Percentiles rank a stretch among this genome's conserved stretches.
These are phyloP conservation scores for Phytophthora tentaculata DNA, from an alignment of 352 stramenopile species.

Conservation along the genomic window DNA sequence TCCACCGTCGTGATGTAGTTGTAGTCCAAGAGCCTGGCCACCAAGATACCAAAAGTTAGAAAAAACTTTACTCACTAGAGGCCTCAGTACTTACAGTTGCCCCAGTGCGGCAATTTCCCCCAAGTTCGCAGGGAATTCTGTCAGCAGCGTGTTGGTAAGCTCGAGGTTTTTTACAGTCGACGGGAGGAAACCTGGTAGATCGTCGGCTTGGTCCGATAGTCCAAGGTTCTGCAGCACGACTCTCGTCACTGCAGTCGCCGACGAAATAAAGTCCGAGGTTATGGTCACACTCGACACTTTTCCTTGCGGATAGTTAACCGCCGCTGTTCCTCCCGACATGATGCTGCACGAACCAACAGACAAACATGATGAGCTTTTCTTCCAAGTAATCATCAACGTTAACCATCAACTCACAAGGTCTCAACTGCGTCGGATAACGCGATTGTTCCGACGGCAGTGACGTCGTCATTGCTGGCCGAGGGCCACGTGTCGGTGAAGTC, in stretches of 20 bases:
- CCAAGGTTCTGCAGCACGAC: constrained; percentile 44
- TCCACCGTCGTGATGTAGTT: constrained; percentile 12
- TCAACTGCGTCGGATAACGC: constrained; percentile 25
- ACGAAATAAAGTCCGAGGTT: constrained; percentile 25
- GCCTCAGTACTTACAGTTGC: constrained; percentile 3
- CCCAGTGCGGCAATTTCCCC: not conserved
- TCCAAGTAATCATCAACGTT: not conserved
- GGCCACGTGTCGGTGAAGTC: constrained; percentile 36
- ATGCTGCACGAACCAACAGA: constrained; percentile 19
- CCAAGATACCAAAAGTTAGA: not conserved
- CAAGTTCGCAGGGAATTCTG: constrained; percentile 27
- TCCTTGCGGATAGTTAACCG: constrained; percentile 32
- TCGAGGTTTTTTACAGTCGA: constrained; percentile 31
- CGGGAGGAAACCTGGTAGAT: constrained; percentile 29
- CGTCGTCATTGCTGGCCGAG: constrained; percentile 35
- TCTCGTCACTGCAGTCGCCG: constrained; percentile 23
- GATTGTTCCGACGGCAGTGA: constrained; percentile 27
- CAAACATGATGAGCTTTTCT: not conserved
- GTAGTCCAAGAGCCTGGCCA: constrained; percentile 6
- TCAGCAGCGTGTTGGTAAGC: constrained; percentile 34
- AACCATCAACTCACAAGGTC: constrained; percentile 24
- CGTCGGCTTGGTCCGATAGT: constrained; percentile 22
- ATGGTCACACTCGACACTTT: constrained; percentile 40
- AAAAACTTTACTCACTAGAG: not conserved
- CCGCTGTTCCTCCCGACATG: constrained; percentile 28